A percentile compares a stretch with the other conserved stretches of the same genome.
Conservation (phyloP, 2,329 filamentous ascomycete species). For the Diaporthe humulicola region DNA sequence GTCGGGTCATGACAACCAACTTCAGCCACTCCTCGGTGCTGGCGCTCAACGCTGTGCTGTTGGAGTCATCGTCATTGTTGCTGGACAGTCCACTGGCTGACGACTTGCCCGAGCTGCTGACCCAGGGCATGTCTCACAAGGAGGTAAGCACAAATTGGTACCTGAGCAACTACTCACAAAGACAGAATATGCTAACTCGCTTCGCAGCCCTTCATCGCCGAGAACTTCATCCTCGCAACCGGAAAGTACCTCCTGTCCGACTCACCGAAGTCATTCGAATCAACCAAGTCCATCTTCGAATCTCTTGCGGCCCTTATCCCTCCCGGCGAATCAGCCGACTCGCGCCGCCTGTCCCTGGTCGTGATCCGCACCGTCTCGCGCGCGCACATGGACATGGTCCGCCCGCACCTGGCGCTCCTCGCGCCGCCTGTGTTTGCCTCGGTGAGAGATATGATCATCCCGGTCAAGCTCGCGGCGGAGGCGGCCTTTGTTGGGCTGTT, state of each 20-base stretch:
- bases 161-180: not conserved
- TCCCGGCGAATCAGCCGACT: conserved; percentile 84
- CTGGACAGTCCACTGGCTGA: conserved; percentile 75
- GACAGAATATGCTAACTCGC: conserved; percentile 19
- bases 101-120: conserved; percentile 82
- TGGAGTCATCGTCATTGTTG: conserved; percentile 81
- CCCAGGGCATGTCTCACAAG: conserved; percentile 82
- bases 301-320: conserved; percentile 80
- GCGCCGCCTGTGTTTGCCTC: conserved; percentile 88
- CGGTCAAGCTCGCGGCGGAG: conserved; percentile 94
- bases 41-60: conserved; percentile 87
- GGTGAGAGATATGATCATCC: conserved; percentile 92
- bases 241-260: conserved; percentile 88
- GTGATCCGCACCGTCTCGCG: conserved; percentile 88
- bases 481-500: conserved; percentile 94
- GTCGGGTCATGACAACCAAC: conserved; percentile 82
- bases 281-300: conserved; percentile 84
- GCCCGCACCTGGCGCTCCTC: conserved; percentile 85
- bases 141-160: conserved; percentile 67
- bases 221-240: conserved; percentile 89
- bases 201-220: conserved; percentile 80
- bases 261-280: conserved; percentile 78
- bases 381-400: conserved; percentile 81
- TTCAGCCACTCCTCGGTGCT: conserved; percentile 85
- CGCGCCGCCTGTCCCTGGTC: conserved; percentile 87